Evolutionary conservation across 1,284 basidiomycete species (phyloP).

Genomic region (Boletus albobrunnescens): DNA sequence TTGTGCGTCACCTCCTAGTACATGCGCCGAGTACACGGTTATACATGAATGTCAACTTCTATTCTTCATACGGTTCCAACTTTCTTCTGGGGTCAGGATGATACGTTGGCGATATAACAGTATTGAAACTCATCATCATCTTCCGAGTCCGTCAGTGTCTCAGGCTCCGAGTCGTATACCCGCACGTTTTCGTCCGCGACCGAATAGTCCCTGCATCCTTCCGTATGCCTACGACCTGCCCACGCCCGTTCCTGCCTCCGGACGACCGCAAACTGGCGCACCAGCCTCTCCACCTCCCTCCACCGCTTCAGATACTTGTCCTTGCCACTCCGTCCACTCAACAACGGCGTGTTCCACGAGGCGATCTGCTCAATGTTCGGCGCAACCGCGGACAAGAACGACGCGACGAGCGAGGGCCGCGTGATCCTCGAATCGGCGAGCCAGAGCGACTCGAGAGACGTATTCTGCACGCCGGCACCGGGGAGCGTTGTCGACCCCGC

Average conservation of each 20-base stretch:
- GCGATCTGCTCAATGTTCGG: conserved; percentile 28
- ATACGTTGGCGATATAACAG: conserved; percentile 14
- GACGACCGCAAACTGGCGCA: conserved; percentile 23
- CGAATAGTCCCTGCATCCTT: background rate
- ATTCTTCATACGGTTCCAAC: background rate
- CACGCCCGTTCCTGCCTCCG: conserved; percentile 25
- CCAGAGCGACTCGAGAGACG: conserved; percentile 25
- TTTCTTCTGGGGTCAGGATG: too few relatives aligned
- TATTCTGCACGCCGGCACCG: conserved; percentile 27
- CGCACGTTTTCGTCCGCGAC: conserved; percentile 10
- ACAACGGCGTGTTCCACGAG: conserved; percentile 29
- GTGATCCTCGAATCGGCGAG: conserved; percentile 29
- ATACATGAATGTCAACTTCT: background rate
- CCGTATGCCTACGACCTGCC: background rate
- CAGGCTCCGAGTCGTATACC: conserved; percentile 27
- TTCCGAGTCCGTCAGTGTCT: conserved; percentile 18
- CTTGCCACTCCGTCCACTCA: conserved; percentile 20
- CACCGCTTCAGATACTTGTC: conserved; percentile 25
- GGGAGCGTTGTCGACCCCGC: conserved; percentile 3
- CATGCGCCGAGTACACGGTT: background rate
- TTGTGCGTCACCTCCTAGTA: too few relatives aligned
- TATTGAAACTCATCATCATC: conserved; percentile 30
- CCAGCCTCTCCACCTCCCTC: conserved; percentile 24
- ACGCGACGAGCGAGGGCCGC: conserved; percentile 23
- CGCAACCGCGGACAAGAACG: conserved; percentile 27